These are phyloP conservation scores for Silene noctiflora DNA, from an alignment of 179 eudicot species.

Conservation along the genomic window DNA sequence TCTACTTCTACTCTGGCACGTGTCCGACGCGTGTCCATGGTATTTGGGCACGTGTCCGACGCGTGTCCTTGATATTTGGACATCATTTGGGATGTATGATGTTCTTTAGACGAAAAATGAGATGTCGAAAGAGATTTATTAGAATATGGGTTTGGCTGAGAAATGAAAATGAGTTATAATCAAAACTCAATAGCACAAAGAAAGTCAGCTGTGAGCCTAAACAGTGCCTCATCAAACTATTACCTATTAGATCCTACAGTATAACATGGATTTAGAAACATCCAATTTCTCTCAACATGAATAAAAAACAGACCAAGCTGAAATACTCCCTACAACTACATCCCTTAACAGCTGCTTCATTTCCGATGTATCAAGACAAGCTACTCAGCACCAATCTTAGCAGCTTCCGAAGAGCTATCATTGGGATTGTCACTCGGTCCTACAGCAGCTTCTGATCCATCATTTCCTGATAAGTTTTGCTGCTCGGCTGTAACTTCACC, in stretches of 20 bases:
- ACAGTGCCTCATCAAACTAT: constrained; percentile 1
- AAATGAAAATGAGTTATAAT: too few relatives aligned
- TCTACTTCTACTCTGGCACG: too few relatives aligned
- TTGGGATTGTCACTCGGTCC: constrained; percentile 3
- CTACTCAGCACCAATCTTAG: constrained; percentile 9
- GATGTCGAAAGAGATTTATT: too few relatives aligned
- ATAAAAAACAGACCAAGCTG: neutral
- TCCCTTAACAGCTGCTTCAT: constrained; percentile 1
- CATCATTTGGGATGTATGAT: too few relatives aligned
- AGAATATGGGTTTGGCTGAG: too few relatives aligned
- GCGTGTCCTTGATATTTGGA: too few relatives aligned
- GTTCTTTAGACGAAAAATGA: too few relatives aligned
- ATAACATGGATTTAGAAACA: neutral
- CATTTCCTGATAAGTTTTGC: constrained; percentile 1
- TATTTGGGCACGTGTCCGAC: too few relatives aligned
- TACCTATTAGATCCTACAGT: constrained; percentile 7
- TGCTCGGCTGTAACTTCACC: constrained; percentile 12
- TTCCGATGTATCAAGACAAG: neutral
- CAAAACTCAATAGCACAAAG: neutral
- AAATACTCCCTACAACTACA: neutral
- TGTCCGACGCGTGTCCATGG: too few relatives aligned
- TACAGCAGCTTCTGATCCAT: constrained; percentile 13
- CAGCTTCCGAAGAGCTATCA: constrained; percentile 15
- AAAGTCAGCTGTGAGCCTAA: neutral
- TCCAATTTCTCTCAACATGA: neutral